Conservation (phyloP, 371 early-diverging fungal genomes). For the Rhizopus delemar region DNA sequence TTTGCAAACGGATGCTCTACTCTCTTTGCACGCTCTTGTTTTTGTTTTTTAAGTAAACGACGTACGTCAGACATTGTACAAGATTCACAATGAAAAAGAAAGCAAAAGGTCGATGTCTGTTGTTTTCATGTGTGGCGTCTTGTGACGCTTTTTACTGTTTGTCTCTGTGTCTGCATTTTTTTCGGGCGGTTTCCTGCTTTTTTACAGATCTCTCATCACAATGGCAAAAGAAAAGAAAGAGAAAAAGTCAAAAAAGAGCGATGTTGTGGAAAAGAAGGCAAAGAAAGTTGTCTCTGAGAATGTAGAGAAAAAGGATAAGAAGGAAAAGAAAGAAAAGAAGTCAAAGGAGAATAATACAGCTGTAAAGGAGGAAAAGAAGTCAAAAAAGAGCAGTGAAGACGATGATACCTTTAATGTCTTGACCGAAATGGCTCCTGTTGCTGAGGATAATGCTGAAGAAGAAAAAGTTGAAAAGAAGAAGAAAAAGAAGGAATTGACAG, state of each 20-base stretch:
- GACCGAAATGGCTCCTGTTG: constrained; percentile 18
- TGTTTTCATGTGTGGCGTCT: not conserved
- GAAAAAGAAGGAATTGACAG: constrained; percentile 18
- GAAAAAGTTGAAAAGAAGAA: constrained; percentile 25
- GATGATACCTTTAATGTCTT: not conserved
- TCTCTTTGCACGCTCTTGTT: constrained; percentile 32
- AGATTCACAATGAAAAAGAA: not conserved
- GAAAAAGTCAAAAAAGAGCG: too few relatives aligned
- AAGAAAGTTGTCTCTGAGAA: too few relatives aligned
- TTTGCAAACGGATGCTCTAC: constrained; percentile 50
- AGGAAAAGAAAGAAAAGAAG: too few relatives aligned
- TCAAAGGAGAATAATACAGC: too few relatives aligned
- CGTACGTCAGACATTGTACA: constrained; percentile 34
- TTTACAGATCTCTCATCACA: not conserved
- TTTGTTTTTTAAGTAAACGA: constrained; percentile 44
- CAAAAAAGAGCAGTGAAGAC: too few relatives aligned
- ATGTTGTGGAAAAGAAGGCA: too few relatives aligned
- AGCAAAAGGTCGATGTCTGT: not conserved
- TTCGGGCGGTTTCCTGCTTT: not conserved
- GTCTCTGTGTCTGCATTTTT: not conserved
- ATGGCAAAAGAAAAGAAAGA: too few relatives aligned
- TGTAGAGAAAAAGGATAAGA: too few relatives aligned
- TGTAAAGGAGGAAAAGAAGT: too few relatives aligned
- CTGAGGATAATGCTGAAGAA: constrained; percentile 10
- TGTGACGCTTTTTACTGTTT: constrained; percentile 1